Evolutionary conservation across 2,329 filamentous ascomycete species (phyloP).

Genomic region (Chaetomium sp.): DNA sequence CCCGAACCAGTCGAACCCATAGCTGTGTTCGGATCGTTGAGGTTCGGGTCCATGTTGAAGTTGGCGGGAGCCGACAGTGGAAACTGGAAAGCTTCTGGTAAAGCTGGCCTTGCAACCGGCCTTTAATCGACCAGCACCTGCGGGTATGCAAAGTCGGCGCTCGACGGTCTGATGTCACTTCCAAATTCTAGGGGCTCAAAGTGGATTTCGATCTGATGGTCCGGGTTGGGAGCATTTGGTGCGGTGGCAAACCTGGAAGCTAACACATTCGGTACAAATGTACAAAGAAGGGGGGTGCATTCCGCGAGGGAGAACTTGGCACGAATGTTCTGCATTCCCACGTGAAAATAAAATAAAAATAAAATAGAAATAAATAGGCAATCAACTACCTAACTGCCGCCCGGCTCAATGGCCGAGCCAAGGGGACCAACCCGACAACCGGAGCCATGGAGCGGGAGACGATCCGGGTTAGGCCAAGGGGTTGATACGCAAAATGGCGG

Average conservation of each 20-base stretch:
- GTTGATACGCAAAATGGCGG: conserved; percentile 18
- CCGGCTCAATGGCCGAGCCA: conserved; percentile 23
- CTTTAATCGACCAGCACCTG: not conserved
- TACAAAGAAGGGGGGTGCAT: conserved; percentile 15
- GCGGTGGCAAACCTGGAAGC: conserved; percentile 17
- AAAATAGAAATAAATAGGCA: not conserved
- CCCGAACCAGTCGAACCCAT: not conserved
- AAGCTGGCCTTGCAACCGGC: not conserved
- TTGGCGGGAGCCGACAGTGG: not conserved
- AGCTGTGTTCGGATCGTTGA: not conserved
- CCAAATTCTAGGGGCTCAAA: not conserved
- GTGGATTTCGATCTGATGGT: not conserved
- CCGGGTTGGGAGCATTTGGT: conserved; percentile 8
- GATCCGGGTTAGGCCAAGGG: conserved; percentile 16
- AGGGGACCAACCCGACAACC: conserved; percentile 3
- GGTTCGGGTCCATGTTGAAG: conserved; percentile 9
- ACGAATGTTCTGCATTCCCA: conserved; percentile 6
- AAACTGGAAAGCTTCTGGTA: not conserved
- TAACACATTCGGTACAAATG: conserved; percentile 12
- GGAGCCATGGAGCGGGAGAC: conserved; percentile 12
- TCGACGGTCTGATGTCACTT: not conserved
- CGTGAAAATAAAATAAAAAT: conserved; percentile 12
- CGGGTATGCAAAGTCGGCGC: not conserved
- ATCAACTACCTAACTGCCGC: not conserved
- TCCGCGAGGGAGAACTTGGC: not conserved